Conservation (phyloP, 352 stramenopile species). For the Globisporangium orthogonon region DNA sequence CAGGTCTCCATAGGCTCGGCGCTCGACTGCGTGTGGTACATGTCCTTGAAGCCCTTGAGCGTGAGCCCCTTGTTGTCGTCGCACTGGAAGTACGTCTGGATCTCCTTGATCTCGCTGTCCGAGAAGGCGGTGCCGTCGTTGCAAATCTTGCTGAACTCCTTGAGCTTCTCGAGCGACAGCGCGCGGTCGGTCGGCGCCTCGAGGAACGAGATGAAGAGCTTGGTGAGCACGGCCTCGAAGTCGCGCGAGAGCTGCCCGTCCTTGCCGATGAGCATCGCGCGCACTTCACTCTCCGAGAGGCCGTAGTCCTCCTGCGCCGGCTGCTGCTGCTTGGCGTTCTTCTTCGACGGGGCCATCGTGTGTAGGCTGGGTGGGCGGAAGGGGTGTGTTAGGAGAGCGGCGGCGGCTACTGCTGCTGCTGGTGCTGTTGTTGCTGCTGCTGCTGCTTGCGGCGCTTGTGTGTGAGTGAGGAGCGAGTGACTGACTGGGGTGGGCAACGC, state of each 20-base stretch:
- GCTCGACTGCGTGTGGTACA: slow-evolving; percentile 90
- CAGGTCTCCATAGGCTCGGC: slow-evolving; percentile 86
- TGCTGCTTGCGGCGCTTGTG: not conserved
- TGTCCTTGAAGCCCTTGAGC: slow-evolving; percentile 88
- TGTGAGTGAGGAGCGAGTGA: not conserved
- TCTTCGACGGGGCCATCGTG: slow-evolving; percentile 54
- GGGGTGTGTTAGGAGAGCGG: not conserved
- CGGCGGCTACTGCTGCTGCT: not conserved
- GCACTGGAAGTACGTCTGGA: slow-evolving; percentile 90
- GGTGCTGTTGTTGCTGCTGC: not conserved
- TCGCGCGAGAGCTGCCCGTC: slow-evolving; percentile 79
- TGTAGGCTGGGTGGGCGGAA: not conserved
- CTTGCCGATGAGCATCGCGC: slow-evolving; percentile 75
- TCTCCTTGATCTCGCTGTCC: slow-evolving; percentile 87
- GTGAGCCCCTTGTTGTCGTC: slow-evolving; percentile 88
- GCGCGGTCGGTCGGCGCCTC: slow-evolving; percentile 74
- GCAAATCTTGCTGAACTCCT: slow-evolving; percentile 87
- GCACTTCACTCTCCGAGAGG: slow-evolving; percentile 79
- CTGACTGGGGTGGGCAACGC: not conserved
- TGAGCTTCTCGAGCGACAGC: slow-evolving; percentile 80
- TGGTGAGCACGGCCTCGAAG: slow-evolving; percentile 81
- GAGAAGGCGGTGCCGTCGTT: slow-evolving; percentile 87
- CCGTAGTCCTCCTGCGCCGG: slow-evolving; percentile 25
- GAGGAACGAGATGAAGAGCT: slow-evolving; percentile 83
- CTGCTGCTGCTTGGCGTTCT: slow-evolving; percentile 21